Evolutionary conservation across 768 basidiomycete species (phyloP), one percentile per base, ranked within the genome.

Genomic region (Coprinopsis sp.): DNA sequence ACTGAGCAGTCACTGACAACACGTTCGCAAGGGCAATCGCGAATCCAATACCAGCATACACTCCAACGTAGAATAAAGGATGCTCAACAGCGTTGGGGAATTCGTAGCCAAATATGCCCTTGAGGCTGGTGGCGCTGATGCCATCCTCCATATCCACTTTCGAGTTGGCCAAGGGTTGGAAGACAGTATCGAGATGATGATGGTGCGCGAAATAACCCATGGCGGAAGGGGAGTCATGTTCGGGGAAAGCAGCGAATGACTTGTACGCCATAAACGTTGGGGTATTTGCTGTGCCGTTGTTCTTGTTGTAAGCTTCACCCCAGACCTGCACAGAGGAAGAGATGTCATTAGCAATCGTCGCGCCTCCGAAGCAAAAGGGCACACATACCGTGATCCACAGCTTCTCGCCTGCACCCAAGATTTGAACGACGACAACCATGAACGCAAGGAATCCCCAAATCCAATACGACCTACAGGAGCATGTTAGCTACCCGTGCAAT

Each of bases 61-160:
- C 60, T 0, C 74, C 75, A 33, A 90, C 72, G 50, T 87, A 90
- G 65, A 86, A 88, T 53, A 87, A 57, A 0, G 87, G 87, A 30
- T 82, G 74, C 16, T 76, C 69, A 12, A 72, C 61, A 0, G 80
- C 84, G 27, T 66, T 68, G 0, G 82, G 83, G 58, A 66, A 73
- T 11, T 68, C 40, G 38, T 58, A 45, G 14, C 59, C 58, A 33
- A 66, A 65, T 14, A 57, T 51, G 18, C 62, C 57, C 13, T 50
- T 47, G 18, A 19, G 18, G 34, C 34, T 19, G 18, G 11, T n/a
- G n/a, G n/a, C 11, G 18, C 34, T 18, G 34, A 18, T 18, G 11
- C 34, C 10, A 37, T 7, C 34, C 13, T 7, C 21, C 7, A 6
- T 44, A 21, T 47, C 57, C 41, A 57, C 58, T 47, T 47, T 28